phyloP scores from a whole-genome alignment of 768 basidiomycete genomes.

The Tylopilus sp. region DNA sequence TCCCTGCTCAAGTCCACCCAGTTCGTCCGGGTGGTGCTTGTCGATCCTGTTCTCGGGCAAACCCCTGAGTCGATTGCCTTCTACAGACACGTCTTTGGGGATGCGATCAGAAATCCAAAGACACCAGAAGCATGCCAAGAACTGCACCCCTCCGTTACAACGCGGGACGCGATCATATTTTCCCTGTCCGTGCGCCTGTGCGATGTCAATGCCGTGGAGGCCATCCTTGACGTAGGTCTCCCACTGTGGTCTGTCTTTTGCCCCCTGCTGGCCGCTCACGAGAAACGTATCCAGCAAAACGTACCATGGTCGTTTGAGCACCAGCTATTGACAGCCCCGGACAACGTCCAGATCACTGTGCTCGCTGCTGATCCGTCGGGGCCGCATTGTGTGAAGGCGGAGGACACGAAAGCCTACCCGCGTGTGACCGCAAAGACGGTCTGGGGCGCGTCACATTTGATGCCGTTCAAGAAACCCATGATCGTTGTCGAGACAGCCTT shows the following conservation, averaged over 20 bases:
- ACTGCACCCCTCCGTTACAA: background rate
- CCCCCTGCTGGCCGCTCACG: background rate
- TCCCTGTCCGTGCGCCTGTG: background rate
- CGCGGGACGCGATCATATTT: background rate
- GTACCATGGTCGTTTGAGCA: slow-evolving; percentile 20
- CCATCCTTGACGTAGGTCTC: slow-evolving; percentile 12
- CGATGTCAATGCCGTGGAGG: slow-evolving; percentile 8
- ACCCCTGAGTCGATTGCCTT: background rate
- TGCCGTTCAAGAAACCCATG: slow-evolving; percentile 13
- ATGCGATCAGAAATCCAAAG: background rate
- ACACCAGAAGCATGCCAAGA: background rate
- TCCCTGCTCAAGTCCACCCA: slow-evolving; percentile 10
- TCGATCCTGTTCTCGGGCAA: slow-evolving; percentile 17
- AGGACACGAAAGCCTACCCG: slow-evolving; percentile 4
- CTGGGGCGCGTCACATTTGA: slow-evolving; percentile 13
- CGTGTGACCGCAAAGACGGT: slow-evolving; percentile 2
- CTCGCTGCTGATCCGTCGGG: slow-evolving; percentile 16
- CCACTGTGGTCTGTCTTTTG: background rate
- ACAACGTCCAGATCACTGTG: slow-evolving; percentile 9
- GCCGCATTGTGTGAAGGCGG: background rate
- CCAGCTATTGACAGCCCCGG: background rate
- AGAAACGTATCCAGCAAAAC: slow-evolving; percentile 15
- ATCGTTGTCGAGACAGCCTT: slow-evolving; percentile 14
- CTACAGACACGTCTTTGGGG: background rate
- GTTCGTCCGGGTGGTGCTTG: slow-evolving; percentile 11